phyloP scores from a whole-genome alignment of 2,329 filamentous ascomycete species.

The Fusarium hostae region DNA sequence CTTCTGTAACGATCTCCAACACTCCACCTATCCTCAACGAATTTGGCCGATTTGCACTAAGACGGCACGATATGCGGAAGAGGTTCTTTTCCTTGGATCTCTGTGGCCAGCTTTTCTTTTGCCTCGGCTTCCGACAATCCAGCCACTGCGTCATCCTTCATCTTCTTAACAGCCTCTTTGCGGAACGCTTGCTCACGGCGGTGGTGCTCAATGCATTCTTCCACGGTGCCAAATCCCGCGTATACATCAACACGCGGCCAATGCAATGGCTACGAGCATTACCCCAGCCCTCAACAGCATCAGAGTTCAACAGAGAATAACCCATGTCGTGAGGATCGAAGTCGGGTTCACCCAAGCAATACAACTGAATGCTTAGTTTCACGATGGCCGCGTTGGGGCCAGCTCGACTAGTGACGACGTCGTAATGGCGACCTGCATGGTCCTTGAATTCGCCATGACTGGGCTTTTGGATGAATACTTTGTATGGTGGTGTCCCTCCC shows the following conservation, averaged over 20 bases:
- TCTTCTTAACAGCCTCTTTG: neutral
- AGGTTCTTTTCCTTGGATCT: conserved; percentile 25
- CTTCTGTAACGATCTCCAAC: conserved; percentile 5
- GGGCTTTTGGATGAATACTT: neutral
- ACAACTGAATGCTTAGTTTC: conserved; percentile 31
- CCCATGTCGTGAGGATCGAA: neutral
- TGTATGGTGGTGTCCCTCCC: neutral
- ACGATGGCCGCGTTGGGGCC: neutral
- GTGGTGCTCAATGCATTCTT: conserved; percentile 32
- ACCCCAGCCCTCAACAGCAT: neutral
- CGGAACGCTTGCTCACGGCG: conserved; percentile 19
- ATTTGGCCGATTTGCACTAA: conserved; percentile 15
- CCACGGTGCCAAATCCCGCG: conserved; percentile 2
- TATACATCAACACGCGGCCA: conserved; percentile 27
- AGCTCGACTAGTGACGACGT: neutral
- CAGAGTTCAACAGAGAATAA: neutral
- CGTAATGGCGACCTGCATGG: conserved; percentile 8
- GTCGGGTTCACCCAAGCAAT: conserved; percentile 6
- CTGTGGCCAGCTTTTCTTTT: neutral
- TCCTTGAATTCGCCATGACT: conserved; percentile 50
- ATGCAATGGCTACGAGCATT: neutral
- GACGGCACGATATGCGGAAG: conserved; percentile 31
- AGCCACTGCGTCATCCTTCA: conserved; percentile 1
- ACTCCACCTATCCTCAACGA: neutral
- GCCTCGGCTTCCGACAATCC: conserved; percentile 11